Evolutionary conservation across 495 filamentous ascomycete species (phyloP).

Genomic region (Mytilinidion resinicola): DNA sequence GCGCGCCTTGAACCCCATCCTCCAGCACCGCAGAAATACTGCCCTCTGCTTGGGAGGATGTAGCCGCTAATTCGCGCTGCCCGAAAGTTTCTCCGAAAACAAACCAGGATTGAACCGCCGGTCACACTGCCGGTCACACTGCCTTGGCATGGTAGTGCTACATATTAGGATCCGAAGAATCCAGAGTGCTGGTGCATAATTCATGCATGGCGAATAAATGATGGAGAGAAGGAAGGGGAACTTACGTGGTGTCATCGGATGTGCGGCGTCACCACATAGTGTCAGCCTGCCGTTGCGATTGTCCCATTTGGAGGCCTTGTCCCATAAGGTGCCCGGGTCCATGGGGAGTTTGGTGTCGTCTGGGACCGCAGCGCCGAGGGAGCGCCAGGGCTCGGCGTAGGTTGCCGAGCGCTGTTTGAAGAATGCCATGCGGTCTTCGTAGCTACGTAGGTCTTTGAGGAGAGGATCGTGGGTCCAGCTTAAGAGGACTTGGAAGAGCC

Average conservation of each 20-base stretch:
- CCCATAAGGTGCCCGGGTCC: constrained; percentile 23
- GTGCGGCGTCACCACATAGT: constrained; percentile 17
- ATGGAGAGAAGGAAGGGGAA: not conserved
- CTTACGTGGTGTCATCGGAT: constrained; percentile 18
- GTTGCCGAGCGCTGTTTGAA: constrained; percentile 12
- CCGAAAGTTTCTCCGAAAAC: too few species aligned
- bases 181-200: too few species aligned
- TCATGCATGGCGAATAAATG: not conserved
- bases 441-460: constrained; percentile 14
- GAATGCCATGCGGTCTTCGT: constrained; percentile 22
- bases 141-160: too few species aligned
- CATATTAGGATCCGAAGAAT: too few species aligned
- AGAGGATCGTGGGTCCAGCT: constrained; percentile 14
- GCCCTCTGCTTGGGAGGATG: too few species aligned
- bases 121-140: too few species aligned
- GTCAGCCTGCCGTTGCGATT: constrained; percentile 13
- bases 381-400: constrained; percentile 16
- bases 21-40: too few species aligned
- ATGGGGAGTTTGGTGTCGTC: constrained; percentile 17
- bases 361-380: constrained; percentile 10
- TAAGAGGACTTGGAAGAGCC: constrained; percentile 34
- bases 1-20: not conserved
- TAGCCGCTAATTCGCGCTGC: too few species aligned
- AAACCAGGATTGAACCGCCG: too few species aligned
- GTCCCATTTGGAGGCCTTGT: constrained; percentile 7